Evolutionary conservation across 1,284 basidiomycete species (phyloP), one percentile per base, ranked within the genome.

Genomic region (Exobasidium cylindrosporum): DNA sequence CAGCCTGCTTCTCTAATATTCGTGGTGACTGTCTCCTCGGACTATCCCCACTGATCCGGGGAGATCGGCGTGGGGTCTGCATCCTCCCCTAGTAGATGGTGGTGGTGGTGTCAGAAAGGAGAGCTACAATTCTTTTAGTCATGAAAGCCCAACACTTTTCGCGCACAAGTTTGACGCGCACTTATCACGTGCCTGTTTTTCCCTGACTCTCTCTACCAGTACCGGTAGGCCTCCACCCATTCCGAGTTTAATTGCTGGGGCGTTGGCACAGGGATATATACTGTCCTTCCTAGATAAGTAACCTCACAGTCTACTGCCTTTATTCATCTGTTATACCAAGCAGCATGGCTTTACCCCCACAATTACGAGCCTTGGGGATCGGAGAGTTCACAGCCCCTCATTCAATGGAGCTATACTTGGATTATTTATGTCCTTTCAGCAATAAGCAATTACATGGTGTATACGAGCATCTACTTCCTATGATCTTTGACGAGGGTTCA

Each of bases 401-500:
- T 76, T 90, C 89, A 1, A 84, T 97, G 60, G 92, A 95, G 65
- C 82, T 93, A 59, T 92, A 90, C 79, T 79, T 83, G 26, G 91
- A 93, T 81, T 91, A 89, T 76, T 88, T 91, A 70, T 94, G 92
- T 77, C 92, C 92, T 0, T 94, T 86, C 84, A 82, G 80, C 2
- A 79, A 74, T 50, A 83, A 82, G 69, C 81, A 82, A 57, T 72
- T 81, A 44, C 66, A 70, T 31, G 81, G 81, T 5, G 71, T 84
- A 60, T 68, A 74, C 29, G 72, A 74, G 46, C 77, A 83, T 50
- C 62, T 81, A n/a, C 63, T 80, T 10, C 80, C 81, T 2, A 67
- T 80, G 26, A 62, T 81, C 62, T 52, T 68, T 49, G 63, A 68
- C 30, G 57, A 72, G 49, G 57, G 65, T 11, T 60, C 68, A 4